A percentile compares a stretch with the other conserved stretches of the same genome.
These are phyloP conservation scores for Talaromyces sp. DNA, from an alignment of 2,329 filamentous ascomycete species.

Conservation along the genomic window DNA sequence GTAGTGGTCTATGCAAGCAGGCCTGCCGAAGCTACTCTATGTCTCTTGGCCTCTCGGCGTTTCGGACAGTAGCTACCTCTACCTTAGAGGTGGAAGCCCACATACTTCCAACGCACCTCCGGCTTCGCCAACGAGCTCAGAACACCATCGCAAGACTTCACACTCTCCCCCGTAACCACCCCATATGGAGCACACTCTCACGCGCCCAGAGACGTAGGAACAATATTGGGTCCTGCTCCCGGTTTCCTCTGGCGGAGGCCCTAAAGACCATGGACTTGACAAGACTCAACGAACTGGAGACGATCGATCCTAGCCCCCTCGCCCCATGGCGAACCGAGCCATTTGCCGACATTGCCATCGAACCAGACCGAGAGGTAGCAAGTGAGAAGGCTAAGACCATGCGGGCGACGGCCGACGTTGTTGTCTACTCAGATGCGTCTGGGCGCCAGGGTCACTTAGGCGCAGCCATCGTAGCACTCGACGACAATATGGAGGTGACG, in stretches of 20 bases:
- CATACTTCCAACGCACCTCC: slow-evolving; percentile 14
- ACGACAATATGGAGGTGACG: background rate
- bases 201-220: slow-evolving; percentile 3
- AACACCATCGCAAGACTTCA: slow-evolving; percentile 13
- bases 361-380: slow-evolving; percentile 17
- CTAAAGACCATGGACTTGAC: background rate
- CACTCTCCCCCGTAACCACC: slow-evolving; percentile 17
- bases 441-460: slow-evolving; percentile 9
- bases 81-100: too few species aligned
- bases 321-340: slow-evolving; percentile 17
- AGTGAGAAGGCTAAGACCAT: slow-evolving; percentile 8
- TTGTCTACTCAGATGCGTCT: slow-evolving; percentile 6
- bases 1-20: too few species aligned
- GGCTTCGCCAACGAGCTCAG: slow-evolving; percentile 15
- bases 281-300: slow-evolving; percentile 16
- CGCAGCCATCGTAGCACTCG: slow-evolving; percentile 7
- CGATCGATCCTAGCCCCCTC: slow-evolving; percentile 16
- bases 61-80: too few species aligned
- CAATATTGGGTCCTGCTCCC: slow-evolving; percentile 9
- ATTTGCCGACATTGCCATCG: slow-evolving; percentile 20
- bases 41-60: too few species aligned
- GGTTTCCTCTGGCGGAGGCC: slow-evolving; percentile 16
- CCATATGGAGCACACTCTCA: slow-evolving; percentile 7
- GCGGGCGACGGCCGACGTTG: background rate
- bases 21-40: too few species aligned